Evolutionary conservation across 2,329 filamentous ascomycete genomes (phyloP).

Genomic region (Alternaria solani): DNA sequence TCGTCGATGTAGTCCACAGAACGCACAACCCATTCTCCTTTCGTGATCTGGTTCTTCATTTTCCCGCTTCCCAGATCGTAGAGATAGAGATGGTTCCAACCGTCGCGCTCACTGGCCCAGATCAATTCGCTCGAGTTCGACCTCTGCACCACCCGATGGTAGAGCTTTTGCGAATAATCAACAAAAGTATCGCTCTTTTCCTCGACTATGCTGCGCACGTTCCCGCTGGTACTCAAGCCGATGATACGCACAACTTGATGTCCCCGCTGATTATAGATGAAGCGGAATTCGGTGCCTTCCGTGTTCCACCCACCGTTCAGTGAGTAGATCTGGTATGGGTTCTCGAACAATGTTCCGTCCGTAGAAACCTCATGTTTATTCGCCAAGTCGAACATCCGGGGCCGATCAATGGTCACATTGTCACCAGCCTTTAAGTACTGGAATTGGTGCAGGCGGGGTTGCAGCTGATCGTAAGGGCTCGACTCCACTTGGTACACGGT

Average conservation of each 20-base stretch:
- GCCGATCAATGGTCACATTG: slow-evolving; percentile 27
- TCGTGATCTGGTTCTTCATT: slow-evolving; percentile 47
- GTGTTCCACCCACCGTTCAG: slow-evolving; percentile 25
- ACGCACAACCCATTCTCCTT: slow-evolving; percentile 50
- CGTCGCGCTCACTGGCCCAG: slow-evolving; percentile 38
- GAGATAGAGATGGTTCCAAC: slow-evolving; percentile 42
- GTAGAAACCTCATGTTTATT: slow-evolving; percentile 27
- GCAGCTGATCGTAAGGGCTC: slow-evolving; percentile 29
- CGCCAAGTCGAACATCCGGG: slow-evolving; percentile 30
- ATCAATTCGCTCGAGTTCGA: slow-evolving; percentile 29
- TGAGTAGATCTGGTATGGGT: slow-evolving; percentile 21
- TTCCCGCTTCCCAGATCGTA: slow-evolving; percentile 45
- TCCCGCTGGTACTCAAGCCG: slow-evolving; percentile 31
- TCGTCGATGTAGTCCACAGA: slow-evolving; percentile 36
- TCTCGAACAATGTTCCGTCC: slow-evolving; percentile 27
- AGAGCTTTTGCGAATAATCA: slow-evolving; percentile 32
- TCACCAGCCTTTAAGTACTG: slow-evolving; percentile 33
- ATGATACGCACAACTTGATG: slow-evolving; percentile 32
- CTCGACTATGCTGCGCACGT: slow-evolving; percentile 30
- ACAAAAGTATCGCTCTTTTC: slow-evolving; percentile 37
- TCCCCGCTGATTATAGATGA: slow-evolving; percentile 36
- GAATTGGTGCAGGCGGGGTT: slow-evolving; percentile 28
- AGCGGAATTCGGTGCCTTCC: slow-evolving; percentile 33
- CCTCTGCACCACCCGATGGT: slow-evolving; percentile 16
- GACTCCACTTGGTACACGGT: slow-evolving; percentile 31